Evolutionary conservation across 2,329 filamentous ascomycete species (phyloP).

Genomic region (Aspergillus pseudotamarii): DNA sequence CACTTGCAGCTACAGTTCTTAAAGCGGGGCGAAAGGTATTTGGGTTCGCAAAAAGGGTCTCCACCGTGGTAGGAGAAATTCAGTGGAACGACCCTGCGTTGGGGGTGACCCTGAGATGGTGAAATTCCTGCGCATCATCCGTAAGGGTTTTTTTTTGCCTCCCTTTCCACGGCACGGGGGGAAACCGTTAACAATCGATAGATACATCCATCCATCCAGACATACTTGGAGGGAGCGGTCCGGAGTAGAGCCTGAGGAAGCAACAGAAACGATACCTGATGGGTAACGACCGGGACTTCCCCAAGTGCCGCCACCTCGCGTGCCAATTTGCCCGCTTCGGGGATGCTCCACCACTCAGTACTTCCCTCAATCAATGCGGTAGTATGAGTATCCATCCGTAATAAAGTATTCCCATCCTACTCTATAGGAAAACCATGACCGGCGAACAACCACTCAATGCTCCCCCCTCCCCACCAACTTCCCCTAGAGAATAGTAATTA

Average conservation of each 20-base stretch:
- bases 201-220: no score
- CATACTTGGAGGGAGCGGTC: no score
- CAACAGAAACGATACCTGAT: no score
- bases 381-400: no score
- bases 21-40: slow-evolving; percentile 1
- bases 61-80: slow-evolving; percentile 2
- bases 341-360: no score
- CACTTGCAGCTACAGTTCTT: not conserved
- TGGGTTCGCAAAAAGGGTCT: not conserved
- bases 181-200: not conserved
- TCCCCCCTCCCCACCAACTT: no score
- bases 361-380: not conserved
- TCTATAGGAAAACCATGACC: no score
- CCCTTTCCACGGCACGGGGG: not conserved
- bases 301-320: slow-evolving; percentile 14
- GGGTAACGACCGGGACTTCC: not conserved
- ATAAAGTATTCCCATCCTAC: no score
- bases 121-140: no score
- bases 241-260: no score
- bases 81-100: not conserved
- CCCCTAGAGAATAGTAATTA: not conserved
- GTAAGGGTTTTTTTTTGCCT: not conserved
- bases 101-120: not conserved
- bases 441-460: no score
- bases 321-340: slow-evolving; percentile 21